These are phyloP conservation scores for Raphanus hybrid DNA, from an alignment of 441 rosid species.

Conservation along the genomic window DNA sequence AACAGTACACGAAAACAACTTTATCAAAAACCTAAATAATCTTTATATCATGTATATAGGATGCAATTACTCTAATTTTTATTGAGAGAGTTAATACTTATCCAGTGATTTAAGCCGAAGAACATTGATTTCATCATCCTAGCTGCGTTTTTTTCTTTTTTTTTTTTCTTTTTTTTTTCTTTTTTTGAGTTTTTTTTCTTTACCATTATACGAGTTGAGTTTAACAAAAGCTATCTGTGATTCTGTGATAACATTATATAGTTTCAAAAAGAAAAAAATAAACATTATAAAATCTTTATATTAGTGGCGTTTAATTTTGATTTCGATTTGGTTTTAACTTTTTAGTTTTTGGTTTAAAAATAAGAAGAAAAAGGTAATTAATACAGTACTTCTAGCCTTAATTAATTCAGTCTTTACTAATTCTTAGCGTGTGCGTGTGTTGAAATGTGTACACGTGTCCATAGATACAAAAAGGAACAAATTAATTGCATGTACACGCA, in stretches of 20 bases:
- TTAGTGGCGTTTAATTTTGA: neutral
- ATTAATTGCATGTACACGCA: conserved; percentile 26
- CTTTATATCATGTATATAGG: too few relatives aligned
- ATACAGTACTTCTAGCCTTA: neutral
- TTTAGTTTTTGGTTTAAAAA: conserved; percentile 3
- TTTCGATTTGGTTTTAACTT: neutral
- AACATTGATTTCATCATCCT: conserved; percentile 2
- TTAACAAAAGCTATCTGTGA: neutral
- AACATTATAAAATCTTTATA: neutral
- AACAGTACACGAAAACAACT: too few relatives aligned
- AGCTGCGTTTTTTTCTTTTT: neutral
- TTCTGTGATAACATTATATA: neutral
- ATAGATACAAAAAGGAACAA: conserved; percentile 1
- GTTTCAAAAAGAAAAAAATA: too few relatives aligned
- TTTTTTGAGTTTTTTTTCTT: neutral
- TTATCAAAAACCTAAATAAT: too few relatives aligned
- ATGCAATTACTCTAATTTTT: too few relatives aligned
- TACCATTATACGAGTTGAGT: neutral
- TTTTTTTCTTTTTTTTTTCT: too few relatives aligned
- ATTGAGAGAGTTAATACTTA: neutral
- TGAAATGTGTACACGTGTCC: neutral
- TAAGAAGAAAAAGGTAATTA: neutral
- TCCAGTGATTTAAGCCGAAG: neutral
- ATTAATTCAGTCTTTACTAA: neutral
- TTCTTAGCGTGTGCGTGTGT: conserved; percentile 5